Evolutionary conservation across 805 yeast species (phyloP).

Genomic region (Candida xiaguanensis): DNA sequence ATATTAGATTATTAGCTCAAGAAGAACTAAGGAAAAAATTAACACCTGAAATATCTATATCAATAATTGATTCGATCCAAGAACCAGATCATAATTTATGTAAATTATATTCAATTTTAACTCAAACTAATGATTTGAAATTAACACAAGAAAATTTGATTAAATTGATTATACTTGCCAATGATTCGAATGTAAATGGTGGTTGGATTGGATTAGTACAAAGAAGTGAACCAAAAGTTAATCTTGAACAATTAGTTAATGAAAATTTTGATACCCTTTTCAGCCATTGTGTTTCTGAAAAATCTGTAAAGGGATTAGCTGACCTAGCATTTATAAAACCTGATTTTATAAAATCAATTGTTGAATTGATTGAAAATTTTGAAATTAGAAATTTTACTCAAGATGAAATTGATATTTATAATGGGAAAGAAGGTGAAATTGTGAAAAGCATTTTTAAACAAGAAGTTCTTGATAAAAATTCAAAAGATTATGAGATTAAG

Average conservation of each 20-base stretch:
- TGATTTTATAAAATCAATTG: constrained; percentile 46
- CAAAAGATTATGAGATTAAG: constrained; percentile 78
- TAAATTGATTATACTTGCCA: constrained; percentile 25
- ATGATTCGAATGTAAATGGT: constrained; percentile 32
- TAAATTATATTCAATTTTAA: constrained; percentile 19
- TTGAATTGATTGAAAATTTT: constrained; percentile 48
- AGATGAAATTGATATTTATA: constrained; percentile 61
- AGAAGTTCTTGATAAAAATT: constrained; percentile 52
- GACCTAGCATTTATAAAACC: constrained; percentile 60
- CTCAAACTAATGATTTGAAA: constrained; percentile 17
- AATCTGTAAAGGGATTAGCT: constrained; percentile 48
- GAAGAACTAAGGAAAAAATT: constrained; percentile 25
- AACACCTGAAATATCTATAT: constrained; percentile 30
- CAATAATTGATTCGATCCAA: constrained; percentile 43
- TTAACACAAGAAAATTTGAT: constrained; percentile 16
- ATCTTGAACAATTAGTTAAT: constrained; percentile 58
- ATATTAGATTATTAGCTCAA: constrained; percentile 32
- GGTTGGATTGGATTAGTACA: constrained; percentile 81
- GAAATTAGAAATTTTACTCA: constrained; percentile 41
- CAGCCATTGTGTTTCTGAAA: constrained; percentile 19
- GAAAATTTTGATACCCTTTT: constrained; percentile 20
- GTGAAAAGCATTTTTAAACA: constrained; percentile 60
- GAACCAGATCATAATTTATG: constrained; percentile 12
- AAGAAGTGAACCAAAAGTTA: constrained; percentile 44
- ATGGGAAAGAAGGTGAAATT: constrained; percentile 62